Evolutionary conservation across 805 yeast genomes (phyloP), one percentile per base, ranked within the genome.

Genomic region (Myxozyma geophila): DNA sequence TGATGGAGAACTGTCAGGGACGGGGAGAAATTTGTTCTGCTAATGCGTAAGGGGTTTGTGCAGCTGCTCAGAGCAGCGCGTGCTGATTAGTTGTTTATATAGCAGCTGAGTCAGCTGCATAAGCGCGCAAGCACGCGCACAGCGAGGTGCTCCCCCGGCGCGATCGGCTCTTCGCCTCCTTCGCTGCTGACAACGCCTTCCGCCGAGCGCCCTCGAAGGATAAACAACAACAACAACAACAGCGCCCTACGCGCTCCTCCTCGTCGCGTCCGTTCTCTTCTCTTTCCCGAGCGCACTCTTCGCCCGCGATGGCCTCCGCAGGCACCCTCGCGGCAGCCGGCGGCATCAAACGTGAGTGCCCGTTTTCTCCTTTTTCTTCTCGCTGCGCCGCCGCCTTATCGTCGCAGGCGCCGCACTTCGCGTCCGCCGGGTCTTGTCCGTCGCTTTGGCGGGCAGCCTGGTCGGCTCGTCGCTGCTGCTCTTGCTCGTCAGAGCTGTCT

Each of bases 291-390:
- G 50, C n/a, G 10, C 21, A 15, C 21, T 43, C 35, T 17, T 28
- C 40, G n/a, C 21, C 19, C 39, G 52, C 48, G 48, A 52, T 52
- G 56, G 56, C 56, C 15, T 51, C 54, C 47, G 56, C 48, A 4
- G 56, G 47, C 35, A 52, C 47, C 21, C 48, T 41, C 48, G 13
- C 56, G 19, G 56, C 56, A 36, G 36, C 48, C 48, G 12, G 33
- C 33, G 43, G 35, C 44, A 51, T 51, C 39, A 51, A 51, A 44
- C 54, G 54, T 51, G 33, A 19, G 54, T 51, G 54, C 44, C 10
- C 44, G 28, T 28, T 28, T 28, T 28, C 28, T 28, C 28, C 28
- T 28, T 28, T 28, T 23, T 44, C 23, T 37, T 51, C 33, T 51
- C 41, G n/a, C 40, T 15, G n/a, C 39, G 17, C 7, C n/a, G n/a